phyloP scores from a whole-genome alignment of 73 alveolate genomes.

The Stentor roeselii region DNA sequence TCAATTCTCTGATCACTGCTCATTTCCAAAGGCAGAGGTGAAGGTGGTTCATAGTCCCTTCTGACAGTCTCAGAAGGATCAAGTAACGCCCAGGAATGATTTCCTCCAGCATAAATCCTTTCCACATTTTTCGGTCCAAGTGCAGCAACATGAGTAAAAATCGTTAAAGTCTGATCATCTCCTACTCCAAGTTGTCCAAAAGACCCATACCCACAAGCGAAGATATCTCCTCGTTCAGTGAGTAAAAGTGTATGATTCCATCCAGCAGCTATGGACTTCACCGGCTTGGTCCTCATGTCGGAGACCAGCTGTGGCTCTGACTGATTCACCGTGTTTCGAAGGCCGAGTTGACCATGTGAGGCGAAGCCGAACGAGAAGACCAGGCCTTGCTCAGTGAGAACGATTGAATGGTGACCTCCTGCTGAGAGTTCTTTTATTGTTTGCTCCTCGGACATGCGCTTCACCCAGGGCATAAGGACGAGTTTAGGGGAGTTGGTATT shows the following conservation, averaged over 20 bases:
- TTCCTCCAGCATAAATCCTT: slow-evolving; percentile 94
- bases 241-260: slow-evolving; percentile 95
- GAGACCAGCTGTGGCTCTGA: slow-evolving; percentile 80
- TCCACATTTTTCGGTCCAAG: slow-evolving; percentile 75
- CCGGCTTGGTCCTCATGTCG: slow-evolving; percentile 64
- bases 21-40: slow-evolving; percentile 36
- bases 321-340: slow-evolving; percentile 80
- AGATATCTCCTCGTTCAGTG: slow-evolving; percentile 81
- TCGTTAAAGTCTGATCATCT: slow-evolving; percentile 74
- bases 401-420: slow-evolving; percentile 94
- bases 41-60: slow-evolving; percentile 62
- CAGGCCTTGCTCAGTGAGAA: slow-evolving; percentile 82
- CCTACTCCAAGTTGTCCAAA: slow-evolving; percentile 90
- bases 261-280: slow-evolving; percentile 90
- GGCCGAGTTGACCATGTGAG: slow-evolving; percentile 92
- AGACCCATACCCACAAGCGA: slow-evolving; percentile 90
- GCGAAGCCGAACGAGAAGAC: slow-evolving; percentile 96
- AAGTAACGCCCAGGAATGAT: slow-evolving; percentile 93
- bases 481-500: slow-evolving; percentile 36
- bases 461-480: slow-evolving; percentile 33
- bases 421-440: slow-evolving; percentile 70
- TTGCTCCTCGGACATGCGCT: slow-evolving; percentile 27
- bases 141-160: slow-evolving; percentile 68
- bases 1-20: neutral
- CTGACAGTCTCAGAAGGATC: slow-evolving; percentile 83